phyloP scores from a whole-genome alignment of 257 asterid species.

The Datura wrightii region DNA sequence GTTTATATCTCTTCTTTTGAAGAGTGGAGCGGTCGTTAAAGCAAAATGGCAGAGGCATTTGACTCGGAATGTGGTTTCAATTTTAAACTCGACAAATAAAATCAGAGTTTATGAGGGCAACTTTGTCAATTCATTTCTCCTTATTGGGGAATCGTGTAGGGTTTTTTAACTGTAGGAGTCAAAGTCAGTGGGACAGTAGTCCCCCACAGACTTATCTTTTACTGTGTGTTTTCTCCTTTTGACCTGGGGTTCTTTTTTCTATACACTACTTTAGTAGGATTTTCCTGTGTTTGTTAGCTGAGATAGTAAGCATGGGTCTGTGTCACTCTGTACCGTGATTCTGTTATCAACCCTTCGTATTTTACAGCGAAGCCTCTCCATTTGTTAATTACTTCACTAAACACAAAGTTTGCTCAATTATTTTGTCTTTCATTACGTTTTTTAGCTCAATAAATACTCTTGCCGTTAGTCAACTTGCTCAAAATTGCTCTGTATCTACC shows the following conservation, averaged over 20 bases:
- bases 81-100: conserved; percentile 5
- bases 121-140: neutral
- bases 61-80: conserved; percentile 34
- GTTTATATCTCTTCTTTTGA: conserved; percentile 33
- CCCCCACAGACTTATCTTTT: conserved; percentile 40
- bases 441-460: too few species aligned
- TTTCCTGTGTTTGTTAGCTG: conserved; percentile 53
- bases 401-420: neutral
- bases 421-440: too few species aligned
- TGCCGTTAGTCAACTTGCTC: too few species aligned
- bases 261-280: conserved; percentile 41
- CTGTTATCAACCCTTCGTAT: neutral
- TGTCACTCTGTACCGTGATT: conserved; percentile 38
- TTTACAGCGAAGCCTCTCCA: neutral
- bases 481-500: too few species aligned
- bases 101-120: neutral
- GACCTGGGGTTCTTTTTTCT: conserved; percentile 45
- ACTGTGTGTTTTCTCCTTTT: conserved; percentile 46
- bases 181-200: conserved; percentile 20
- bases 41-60: conserved; percentile 41
- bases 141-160: conserved; percentile 12
- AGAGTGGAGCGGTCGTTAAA: conserved; percentile 34
- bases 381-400: neutral
- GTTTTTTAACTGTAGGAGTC: conserved; percentile 34
- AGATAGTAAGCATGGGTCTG: conserved; percentile 59